These are phyloP conservation scores for Leptographium lundbergii DNA, from an alignment of 2,329 filamentous ascomycete genomes.

Conservation along the genomic window DNA sequence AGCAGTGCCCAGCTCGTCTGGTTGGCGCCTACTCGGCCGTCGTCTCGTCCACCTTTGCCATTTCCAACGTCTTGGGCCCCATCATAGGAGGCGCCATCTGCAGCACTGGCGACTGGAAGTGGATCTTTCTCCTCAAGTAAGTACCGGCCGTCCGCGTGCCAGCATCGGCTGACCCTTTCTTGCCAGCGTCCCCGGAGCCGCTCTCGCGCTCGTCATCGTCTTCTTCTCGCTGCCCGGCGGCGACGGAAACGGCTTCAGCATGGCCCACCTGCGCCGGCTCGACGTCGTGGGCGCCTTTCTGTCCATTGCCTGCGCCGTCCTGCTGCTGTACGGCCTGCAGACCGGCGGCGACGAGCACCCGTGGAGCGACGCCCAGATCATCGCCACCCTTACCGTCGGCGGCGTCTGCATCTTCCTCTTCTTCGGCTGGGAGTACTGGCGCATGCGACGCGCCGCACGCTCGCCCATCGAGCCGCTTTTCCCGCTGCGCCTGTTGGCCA, in stretches of 20 bases:
- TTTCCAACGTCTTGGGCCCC: slow-evolving; percentile 28
- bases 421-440: slow-evolving; percentile 17
- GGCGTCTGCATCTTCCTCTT: slow-evolving; percentile 16
- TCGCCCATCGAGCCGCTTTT: slow-evolving; percentile 20
- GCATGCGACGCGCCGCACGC: slow-evolving; percentile 6
- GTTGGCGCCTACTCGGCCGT: slow-evolving; percentile 13
- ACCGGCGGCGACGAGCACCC: slow-evolving; percentile 27
- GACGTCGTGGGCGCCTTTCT: slow-evolving; percentile 21
- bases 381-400: slow-evolving; percentile 17
- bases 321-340: slow-evolving; percentile 33
- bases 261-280: slow-evolving; percentile 11
- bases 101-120: slow-evolving; percentile 17
- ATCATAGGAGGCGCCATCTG: slow-evolving; percentile 30
- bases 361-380: slow-evolving; percentile 27
- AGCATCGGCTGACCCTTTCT: background rate
- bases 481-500: slow-evolving; percentile 19
- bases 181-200: background rate
- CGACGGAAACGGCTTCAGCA: background rate
- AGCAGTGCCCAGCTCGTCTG: slow-evolving; percentile 15
- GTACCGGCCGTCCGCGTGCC: slow-evolving; percentile 5
- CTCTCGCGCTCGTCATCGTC: background rate
- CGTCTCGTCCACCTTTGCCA: slow-evolving; percentile 25
- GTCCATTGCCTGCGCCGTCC: slow-evolving; percentile 26
- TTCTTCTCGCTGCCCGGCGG: slow-evolving; percentile 12
- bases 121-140: slow-evolving; percentile 25